Evolutionary conservation across 192 early-diverging fungal genomes (phyloP), one percentile per base, ranked within the genome.

Genomic region (Entomortierella chlamydospora): DNA sequence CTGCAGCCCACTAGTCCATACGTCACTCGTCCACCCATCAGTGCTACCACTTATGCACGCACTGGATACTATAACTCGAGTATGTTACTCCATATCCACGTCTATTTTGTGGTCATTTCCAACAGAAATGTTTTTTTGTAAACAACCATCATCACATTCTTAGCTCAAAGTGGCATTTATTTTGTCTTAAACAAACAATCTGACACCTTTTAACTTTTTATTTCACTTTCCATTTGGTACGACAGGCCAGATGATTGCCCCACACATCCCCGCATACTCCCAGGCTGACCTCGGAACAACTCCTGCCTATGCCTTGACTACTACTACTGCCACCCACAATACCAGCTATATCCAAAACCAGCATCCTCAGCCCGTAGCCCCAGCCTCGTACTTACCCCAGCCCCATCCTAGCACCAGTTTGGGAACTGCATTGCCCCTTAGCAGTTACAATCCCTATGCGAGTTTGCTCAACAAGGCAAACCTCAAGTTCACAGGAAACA

Each of bases 401-500:
- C 57, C 72, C 20, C 72, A 74, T 42, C 58, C 81, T 25, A 57
- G 68, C 58, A 61, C 73, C 41, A 33, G 43, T 39, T 28, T 69
- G n/a, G 41, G 56, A 0, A 50, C 57, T 0, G 51, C 58, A 42
- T 57, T 70, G 42, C 61, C 64, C 45, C 42, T 60, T 22, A 76
- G 33, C 49, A 29, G 54, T 51, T 70, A 61, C 58, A 65, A 58
- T 68, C 81, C 58, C 30, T 76, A 71, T 25, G 72, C 63, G 28
- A 68, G 28, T 37, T 60, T 60, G 26, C 68, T 68, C 42, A 62
- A 63, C 68, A 73, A 82, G 55, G 81, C 61, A 10, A 70, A 67
- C 53, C 73, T 76, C 41, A 82, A 76, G 54, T 62, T 67, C 55
- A 64, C 62, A 0, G 91, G 85, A 68, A 87, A 93, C 66, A 73